Evolutionary conservation across 2,329 filamentous ascomycete genomes (phyloP).

Genomic region (Anthostomella pinea): DNA sequence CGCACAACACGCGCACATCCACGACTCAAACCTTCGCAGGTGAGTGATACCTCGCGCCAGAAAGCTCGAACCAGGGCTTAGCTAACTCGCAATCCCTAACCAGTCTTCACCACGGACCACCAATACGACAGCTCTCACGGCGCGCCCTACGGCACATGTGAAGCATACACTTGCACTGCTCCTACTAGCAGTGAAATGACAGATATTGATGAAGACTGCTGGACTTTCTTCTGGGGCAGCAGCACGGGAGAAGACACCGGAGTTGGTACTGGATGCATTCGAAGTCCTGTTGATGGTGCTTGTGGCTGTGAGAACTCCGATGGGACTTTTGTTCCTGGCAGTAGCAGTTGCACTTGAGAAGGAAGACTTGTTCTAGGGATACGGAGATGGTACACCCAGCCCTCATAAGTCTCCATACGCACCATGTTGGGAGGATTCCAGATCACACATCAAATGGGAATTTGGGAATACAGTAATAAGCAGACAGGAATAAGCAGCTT

Average conservation of each 20-base stretch:
- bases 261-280: conserved; percentile 37
- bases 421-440: too few relatives aligned
- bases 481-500: too few relatives aligned
- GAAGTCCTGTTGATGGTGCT: conserved; percentile 34
- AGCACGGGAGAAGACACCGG: conserved; percentile 28
- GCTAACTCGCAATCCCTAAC: too few relatives aligned
- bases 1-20: conserved; percentile 36
- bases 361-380: too few relatives aligned
- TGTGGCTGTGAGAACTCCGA: conserved; percentile 41
- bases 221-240: conserved; percentile 41
- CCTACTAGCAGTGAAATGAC: conserved; percentile 31
- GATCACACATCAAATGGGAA: too few relatives aligned
- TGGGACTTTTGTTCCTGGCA: conserved; percentile 19
- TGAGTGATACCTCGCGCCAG: too few relatives aligned
- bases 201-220: conserved; percentile 32
- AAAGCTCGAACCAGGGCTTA: too few relatives aligned
- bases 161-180: conserved; percentile 38
- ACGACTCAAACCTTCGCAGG: conserved; percentile 36
- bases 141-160: conserved; percentile 46
- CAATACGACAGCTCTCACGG: conserved; percentile 42
- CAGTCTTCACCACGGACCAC: conserved; percentile 40
- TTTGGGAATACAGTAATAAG: too few relatives aligned
- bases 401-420: too few relatives aligned
- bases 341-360: conserved; percentile 4
- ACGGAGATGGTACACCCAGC: too few relatives aligned